A percentile compares a stretch with the other conserved stretches of the same genome.
Conservation (phyloP, 176 grass and related monocot genomes). For the Zea mays region Zm-B73-REFERENCE-NAM-5.0 NC_050099.1:46952001-46952500, state of each 20-base stretch:
- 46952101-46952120: not conserved
- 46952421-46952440: too few relatives aligned
- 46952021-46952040: not conserved
- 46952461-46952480: too few relatives aligned
- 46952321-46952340: too few relatives aligned
- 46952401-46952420: too few relatives aligned
- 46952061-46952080: not conserved
- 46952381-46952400: too few relatives aligned
- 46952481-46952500: too few relatives aligned
- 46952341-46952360: too few relatives aligned
- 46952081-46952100: not conserved
- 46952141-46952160: not conserved
- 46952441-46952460: too few relatives aligned
- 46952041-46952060: not conserved
- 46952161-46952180: too few relatives aligned
- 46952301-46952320: too few relatives aligned
- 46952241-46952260: constrained; percentile 11
- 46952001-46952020: constrained; percentile 8
- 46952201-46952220: not conserved
- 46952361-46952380: too few relatives aligned
- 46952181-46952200: too few relatives aligned
- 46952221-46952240: not conserved
- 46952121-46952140: not conserved
- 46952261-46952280: constrained; percentile 7
- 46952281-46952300: not conserved